phyloP scores from a whole-genome alignment of 2,329 filamentous ascomycete genomes.

The Diaporthe velutina region DNA sequence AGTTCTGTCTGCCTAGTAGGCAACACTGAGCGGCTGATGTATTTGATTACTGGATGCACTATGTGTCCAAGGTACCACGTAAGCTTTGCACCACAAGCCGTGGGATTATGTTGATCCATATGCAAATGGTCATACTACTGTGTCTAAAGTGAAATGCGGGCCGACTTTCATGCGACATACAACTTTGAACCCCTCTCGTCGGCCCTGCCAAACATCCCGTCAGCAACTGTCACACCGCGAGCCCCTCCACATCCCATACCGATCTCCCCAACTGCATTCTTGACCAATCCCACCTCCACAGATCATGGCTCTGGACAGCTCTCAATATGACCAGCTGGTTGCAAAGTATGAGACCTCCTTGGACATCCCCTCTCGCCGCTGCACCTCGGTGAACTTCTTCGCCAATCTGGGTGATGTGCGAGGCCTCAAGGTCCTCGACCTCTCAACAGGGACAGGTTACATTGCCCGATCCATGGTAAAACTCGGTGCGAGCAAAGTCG shows the following conservation, averaged over 20 bases:
- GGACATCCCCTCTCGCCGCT: conserved; percentile 11
- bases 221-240: neutral
- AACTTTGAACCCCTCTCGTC: neutral
- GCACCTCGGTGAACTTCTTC: neutral
- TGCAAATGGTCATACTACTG: neutral
- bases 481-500: neutral
- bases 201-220: neutral
- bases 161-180: neutral
- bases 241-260: too few relatives aligned
- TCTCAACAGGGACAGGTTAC: neutral
- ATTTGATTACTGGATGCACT: neutral
- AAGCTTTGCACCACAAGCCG: neutral
- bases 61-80: neutral
- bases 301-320: neutral
- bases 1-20: neutral
- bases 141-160: neutral
- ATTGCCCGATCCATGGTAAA: neutral
- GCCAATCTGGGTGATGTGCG: neutral
- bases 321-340: neutral
- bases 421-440: neutral
- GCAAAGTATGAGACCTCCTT: neutral
- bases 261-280: neutral
- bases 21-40: neutral
- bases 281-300: fast-evolving
- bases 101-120: neutral